These are phyloP conservation scores for Helotiales sp. DNA, from an alignment of 2,329 filamentous ascomycete genomes.

Conservation along the genomic window DNA sequence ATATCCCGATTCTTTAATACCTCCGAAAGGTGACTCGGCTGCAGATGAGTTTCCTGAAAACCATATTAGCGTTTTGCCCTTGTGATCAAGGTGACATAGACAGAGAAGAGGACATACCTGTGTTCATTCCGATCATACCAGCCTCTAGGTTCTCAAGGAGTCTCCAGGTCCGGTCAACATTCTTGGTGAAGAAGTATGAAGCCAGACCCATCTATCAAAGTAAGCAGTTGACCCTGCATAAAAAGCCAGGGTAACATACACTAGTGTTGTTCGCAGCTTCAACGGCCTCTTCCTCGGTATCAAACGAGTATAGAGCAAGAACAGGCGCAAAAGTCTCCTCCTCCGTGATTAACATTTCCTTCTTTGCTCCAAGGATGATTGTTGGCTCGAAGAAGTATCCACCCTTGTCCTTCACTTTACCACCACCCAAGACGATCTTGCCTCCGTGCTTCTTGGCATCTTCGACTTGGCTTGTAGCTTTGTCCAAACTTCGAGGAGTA, in stretches of 20 bases:
- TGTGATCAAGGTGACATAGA: too few species aligned
- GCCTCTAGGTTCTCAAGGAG: constrained; percentile 67
- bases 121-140: constrained; percentile 69
- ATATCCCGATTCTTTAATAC: constrained; percentile 67
- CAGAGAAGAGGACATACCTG: constrained; percentile 42
- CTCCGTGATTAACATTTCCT: constrained; percentile 54
- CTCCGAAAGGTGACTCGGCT: constrained; percentile 66
- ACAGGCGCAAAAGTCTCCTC: constrained; percentile 70
- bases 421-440: constrained; percentile 61
- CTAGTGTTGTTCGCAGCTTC: constrained; percentile 57
- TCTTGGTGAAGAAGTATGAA: constrained; percentile 68
- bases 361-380: constrained; percentile 58
- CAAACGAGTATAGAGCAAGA: constrained; percentile 62
- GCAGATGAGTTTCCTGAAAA: constrained; percentile 58
- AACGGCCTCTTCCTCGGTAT: constrained; percentile 65
- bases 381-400: constrained; percentile 73
- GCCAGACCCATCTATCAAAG: constrained; percentile 56
- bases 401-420: constrained; percentile 45
- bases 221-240: not conserved
- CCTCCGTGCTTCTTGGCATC: constrained; percentile 65
- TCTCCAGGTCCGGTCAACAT: constrained; percentile 64
- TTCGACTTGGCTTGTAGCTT: constrained; percentile 58
- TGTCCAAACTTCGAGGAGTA: constrained; percentile 54
- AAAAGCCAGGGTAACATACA: constrained; percentile 17
- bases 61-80: not conserved